These are phyloP conservation scores for Gillenia trifoliata DNA, from an alignment of 306 rosid genomes.

Conservation along the genomic window DNA sequence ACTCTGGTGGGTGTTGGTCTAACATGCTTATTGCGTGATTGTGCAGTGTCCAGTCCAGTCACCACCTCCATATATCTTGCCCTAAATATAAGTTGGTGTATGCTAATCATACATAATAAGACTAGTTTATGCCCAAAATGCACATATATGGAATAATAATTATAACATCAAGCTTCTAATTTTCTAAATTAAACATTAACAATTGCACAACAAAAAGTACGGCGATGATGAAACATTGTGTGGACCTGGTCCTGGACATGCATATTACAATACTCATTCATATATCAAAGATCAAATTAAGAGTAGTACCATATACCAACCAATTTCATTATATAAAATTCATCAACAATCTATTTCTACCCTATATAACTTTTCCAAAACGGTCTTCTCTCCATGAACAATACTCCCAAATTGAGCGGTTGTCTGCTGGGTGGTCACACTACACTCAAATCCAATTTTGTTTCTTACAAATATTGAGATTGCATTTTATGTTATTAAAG, in stretches of 20 bases:
- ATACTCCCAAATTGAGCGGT: constrained; percentile 27
- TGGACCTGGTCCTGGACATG: no score
- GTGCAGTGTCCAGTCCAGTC: neutral
- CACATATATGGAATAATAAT: neutral
- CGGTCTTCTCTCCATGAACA: constrained; percentile 17
- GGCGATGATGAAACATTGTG: no score
- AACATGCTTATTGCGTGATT: neutral
- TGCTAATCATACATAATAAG: neutral
- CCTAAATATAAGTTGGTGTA: neutral
- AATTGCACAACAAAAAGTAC: no score
- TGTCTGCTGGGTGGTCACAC: constrained; percentile 36
- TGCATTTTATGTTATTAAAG: neutral
- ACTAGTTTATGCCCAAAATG: constrained; percentile 4
- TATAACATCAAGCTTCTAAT: neutral
- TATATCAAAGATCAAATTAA: no score
- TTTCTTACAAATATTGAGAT: constrained; percentile 33
- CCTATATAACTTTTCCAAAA: neutral
- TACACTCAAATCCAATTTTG: constrained; percentile 37
- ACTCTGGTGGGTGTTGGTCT: neutral
- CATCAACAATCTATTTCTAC: neutral
- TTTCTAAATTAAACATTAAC: no score
- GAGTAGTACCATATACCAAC: neutral
- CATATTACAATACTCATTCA: constrained; percentile 11
- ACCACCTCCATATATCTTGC: neutral
- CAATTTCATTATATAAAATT: neutral